Evolutionary conservation across 148 eudicot species (phyloP).

Genomic region (Nepenthes mirabilis): DNA sequence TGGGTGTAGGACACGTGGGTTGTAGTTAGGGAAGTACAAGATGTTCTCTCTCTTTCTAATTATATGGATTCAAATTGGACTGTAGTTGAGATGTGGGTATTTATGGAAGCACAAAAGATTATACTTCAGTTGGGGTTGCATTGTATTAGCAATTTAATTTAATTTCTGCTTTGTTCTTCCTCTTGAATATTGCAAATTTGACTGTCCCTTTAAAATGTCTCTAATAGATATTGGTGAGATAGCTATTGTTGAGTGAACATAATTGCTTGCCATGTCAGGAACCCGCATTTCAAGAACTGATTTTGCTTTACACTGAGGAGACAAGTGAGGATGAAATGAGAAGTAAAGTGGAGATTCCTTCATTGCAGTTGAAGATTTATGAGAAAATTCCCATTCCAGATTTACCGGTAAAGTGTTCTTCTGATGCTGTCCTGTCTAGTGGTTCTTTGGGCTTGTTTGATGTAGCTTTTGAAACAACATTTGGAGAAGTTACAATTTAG

Average conservation of each 20-base stretch:
- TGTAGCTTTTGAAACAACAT: not conserved
- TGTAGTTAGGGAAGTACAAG: too few species aligned
- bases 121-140: too few species aligned
- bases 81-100: too few species aligned
- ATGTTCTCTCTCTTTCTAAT: too few species aligned
- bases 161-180: not conserved
- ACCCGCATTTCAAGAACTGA: conserved; percentile 84
- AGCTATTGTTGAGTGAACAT: not conserved
- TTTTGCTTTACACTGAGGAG: conserved; percentile 70
- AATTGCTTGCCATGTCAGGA: conserved; percentile 36
- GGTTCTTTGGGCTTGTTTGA: not conserved
- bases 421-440: not conserved
- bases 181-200: not conserved
- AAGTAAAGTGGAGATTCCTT: conserved; percentile 36
- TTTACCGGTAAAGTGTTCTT: conserved; percentile 47
- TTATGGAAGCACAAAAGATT: too few species aligned
- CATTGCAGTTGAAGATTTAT: conserved; percentile 78
- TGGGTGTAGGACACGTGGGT: too few species aligned
- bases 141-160: not conserved
- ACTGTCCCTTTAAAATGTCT: not conserved
- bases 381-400: conserved; percentile 93
- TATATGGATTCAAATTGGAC: too few species aligned
- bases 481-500: too few species aligned
- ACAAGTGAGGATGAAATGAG: conserved; percentile 21
- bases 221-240: not conserved